Percentiles rank a stretch among this genome's conserved stretches.
These are phyloP conservation scores for Prinsepia uniflora DNA, from an alignment of 306 rosid genomes.

Conservation along the genomic window DNA sequence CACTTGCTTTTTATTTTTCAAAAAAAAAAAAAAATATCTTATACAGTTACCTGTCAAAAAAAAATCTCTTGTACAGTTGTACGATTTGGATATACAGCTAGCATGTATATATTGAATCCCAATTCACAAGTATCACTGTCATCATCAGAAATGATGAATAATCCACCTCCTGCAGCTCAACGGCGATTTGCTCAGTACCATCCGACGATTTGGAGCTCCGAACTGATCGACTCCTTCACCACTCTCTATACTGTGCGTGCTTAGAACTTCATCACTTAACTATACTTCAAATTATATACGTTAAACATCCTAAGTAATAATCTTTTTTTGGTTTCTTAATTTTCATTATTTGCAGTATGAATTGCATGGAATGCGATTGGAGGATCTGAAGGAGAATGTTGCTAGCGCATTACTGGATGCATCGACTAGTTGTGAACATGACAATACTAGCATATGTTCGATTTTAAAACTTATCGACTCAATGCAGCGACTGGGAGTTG, in stretches of 20 bases:
- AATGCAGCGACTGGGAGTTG: constrained; percentile 26
- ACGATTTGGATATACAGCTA: too few relatives aligned
- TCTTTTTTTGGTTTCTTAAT: not conserved
- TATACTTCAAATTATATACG: too few relatives aligned
- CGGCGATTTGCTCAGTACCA: constrained; percentile 30
- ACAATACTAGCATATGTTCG: not conserved
- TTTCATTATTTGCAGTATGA: constrained; percentile 20
- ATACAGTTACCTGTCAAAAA: too few relatives aligned
- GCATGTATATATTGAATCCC: too few relatives aligned
- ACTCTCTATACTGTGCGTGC: constrained; percentile 12
- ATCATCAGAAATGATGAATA: not conserved
- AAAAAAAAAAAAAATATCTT: too few relatives aligned
- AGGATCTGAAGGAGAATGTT: constrained; percentile 13
- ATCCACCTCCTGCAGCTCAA: not conserved
- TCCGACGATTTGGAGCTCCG: constrained; percentile 25
- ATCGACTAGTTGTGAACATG: not conserved
- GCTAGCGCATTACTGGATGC: not conserved
- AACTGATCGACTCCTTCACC: constrained; percentile 25
- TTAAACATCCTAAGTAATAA: not conserved
- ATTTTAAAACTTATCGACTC: constrained; percentile 16
- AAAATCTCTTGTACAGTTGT: too few relatives aligned
- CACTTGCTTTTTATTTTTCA: too few relatives aligned
- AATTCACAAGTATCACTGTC: not conserved
- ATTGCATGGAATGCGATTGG: constrained; percentile 7
- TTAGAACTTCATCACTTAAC: too few relatives aligned